Evolutionary conservation across 352 stramenopile genomes (phyloP).

Genomic region (Blastocystis sp.): DNA sequence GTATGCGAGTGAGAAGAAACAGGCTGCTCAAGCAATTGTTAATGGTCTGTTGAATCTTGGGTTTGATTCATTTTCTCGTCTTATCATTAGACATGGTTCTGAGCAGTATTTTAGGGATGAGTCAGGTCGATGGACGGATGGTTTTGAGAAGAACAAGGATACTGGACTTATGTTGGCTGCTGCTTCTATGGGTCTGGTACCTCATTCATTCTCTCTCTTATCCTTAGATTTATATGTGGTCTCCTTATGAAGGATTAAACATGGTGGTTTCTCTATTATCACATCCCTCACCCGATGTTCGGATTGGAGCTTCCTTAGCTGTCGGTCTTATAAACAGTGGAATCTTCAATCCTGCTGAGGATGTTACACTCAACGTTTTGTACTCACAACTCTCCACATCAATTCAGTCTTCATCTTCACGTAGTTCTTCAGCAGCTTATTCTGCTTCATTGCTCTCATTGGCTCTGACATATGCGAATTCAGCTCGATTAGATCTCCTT

Average conservation of each 20-base stretch:
- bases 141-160: conserved; percentile 46
- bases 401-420: neutral
- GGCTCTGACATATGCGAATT: neutral
- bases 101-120: conserved; percentile 38
- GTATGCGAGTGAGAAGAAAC: neutral
- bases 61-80: neutral
- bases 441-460: conserved; percentile 16
- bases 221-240: neutral
- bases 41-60: conserved; percentile 42
- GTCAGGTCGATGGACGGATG: conserved; percentile 25
- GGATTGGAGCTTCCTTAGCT: neutral
- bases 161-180: conserved; percentile 6
- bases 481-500: neutral
- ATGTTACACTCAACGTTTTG: conserved; percentile 25
- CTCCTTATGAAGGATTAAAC: conserved; percentile 31
- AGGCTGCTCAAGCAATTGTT: conserved; percentile 29
- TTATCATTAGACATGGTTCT: neutral
- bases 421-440: neutral
- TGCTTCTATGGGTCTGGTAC: neutral
- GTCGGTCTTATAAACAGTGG: neutral
- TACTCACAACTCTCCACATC: neutral
- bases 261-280: conserved; percentile 1
- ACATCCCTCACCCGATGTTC: neutral
- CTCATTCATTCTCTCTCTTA: neutral
- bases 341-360: neutral